Conservation (phyloP, 257 asterid genomes). For the Lycium barbarum region DNA sequence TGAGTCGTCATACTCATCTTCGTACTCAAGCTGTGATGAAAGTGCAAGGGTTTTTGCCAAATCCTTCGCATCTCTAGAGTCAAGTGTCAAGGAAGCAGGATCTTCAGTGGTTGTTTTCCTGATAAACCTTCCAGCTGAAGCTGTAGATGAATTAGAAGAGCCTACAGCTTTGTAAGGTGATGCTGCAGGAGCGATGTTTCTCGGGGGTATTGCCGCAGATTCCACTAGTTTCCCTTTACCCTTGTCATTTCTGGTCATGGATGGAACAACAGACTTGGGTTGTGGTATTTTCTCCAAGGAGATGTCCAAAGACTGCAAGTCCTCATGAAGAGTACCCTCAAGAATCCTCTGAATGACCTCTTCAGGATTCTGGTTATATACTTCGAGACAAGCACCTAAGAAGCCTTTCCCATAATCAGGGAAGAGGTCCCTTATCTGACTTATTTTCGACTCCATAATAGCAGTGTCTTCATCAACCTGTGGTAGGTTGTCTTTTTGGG, state of each 20-base stretch:
- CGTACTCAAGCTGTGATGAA: constrained; percentile 81
- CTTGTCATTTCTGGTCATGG: constrained; percentile 52
- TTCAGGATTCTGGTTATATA: constrained; percentile 83
- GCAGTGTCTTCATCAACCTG: constrained; percentile 76
- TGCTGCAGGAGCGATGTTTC: constrained; percentile 36
- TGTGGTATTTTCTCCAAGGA: constrained; percentile 63
- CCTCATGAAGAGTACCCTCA: constrained; percentile 89
- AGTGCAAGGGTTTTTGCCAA: constrained; percentile 75
- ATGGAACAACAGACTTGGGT: constrained; percentile 48
- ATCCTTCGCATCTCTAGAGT: constrained; percentile 55
- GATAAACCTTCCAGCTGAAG: constrained; percentile 75
- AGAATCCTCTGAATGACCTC: constrained; percentile 95
- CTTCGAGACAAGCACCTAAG: constrained; percentile 90
- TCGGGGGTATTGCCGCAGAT: constrained; percentile 37
- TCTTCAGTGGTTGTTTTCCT: constrained; percentile 58
- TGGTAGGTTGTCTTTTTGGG: constrained; percentile 35
- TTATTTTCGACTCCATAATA: constrained; percentile 81
- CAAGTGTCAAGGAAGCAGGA: constrained; percentile 54
- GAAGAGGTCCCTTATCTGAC: constrained; percentile 92
- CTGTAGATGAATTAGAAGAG: constrained; percentile 56
- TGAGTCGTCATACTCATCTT: constrained; percentile 97
- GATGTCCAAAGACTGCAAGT: constrained; percentile 67
- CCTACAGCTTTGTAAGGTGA: constrained; percentile 42
- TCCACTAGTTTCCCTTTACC: constrained; percentile 84
- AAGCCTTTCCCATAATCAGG: constrained; percentile 91